These are phyloP conservation scores for Hygrophorus russula DNA, from an alignment of 768 basidiomycete species.

Conservation along the genomic window DNA sequence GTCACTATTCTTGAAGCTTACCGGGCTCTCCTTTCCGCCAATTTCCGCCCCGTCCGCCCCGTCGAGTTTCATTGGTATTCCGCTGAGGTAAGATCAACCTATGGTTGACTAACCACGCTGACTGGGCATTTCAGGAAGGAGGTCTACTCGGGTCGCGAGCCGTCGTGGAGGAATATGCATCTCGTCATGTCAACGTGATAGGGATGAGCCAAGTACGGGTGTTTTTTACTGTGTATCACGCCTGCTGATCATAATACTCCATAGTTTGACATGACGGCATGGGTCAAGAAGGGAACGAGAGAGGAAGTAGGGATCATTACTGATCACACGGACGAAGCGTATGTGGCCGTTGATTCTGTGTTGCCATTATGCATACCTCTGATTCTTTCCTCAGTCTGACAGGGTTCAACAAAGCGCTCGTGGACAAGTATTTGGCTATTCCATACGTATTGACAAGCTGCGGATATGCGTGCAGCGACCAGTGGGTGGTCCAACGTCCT, in stretches of 20 bases:
- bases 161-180: constrained; percentile 66
- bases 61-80: constrained; percentile 85
- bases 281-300: constrained; percentile 74
- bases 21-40: constrained; percentile 54
- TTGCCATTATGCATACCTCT: constrained; percentile 1
- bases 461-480: constrained; percentile 91
- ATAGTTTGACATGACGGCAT: constrained; percentile 88
- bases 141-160: constrained; percentile 87
- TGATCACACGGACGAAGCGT: constrained; percentile 68
- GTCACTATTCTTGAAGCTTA: constrained; percentile 75
- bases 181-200: constrained; percentile 50
- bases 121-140: constrained; percentile 44
- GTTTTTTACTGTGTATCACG: too few species aligned
- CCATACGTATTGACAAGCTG: constrained; percentile 82
- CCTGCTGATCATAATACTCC: constrained; percentile 10
- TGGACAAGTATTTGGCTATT: constrained; percentile 72
- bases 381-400: constrained; percentile 47
- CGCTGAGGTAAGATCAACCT: constrained; percentile 43
- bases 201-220: constrained; percentile 82
- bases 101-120: constrained; percentile 1
- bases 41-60: constrained; percentile 53
- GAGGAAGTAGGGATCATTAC: constrained; percentile 80
- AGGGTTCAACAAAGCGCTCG: constrained; percentile 64
- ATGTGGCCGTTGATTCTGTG: constrained; percentile 11
- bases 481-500: constrained; percentile 37